Evolutionary conservation across 2,329 filamentous ascomycete genomes (phyloP).

Genomic region (Monosporascus sp.): DNA sequence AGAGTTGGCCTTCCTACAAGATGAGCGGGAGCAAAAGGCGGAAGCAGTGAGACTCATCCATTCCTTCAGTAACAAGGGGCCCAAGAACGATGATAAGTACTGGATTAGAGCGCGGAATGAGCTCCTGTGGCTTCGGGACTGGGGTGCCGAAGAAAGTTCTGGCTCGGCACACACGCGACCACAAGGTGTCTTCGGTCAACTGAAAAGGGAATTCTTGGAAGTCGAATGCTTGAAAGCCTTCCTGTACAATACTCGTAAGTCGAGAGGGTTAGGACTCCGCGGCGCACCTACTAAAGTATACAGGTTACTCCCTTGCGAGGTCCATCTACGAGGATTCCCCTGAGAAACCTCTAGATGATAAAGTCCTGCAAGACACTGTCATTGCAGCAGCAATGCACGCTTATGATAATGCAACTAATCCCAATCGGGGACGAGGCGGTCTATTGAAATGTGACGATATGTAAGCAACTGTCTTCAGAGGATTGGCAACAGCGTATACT

Average conservation of each 20-base stretch:
- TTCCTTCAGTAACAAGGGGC: conserved; percentile 41
- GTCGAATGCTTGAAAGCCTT: conserved; percentile 66
- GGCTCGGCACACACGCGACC: conserved; percentile 22
- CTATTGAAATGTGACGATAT: conserved; percentile 75
- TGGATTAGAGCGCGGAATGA: conserved; percentile 60
- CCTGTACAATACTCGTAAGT: conserved; percentile 56
- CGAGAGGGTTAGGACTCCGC: not conserved
- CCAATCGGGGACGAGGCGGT: conserved; percentile 69
- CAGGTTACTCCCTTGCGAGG: conserved; percentile 58
- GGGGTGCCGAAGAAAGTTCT: conserved; percentile 52
- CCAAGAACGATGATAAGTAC: conserved; percentile 57
- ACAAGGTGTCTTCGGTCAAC: conserved; percentile 53
- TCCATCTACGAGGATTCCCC: conserved; percentile 55
- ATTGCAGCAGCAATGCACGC: conserved; percentile 61
- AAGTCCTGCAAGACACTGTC: conserved; percentile 55
- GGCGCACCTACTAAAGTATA: conserved; percentile 13
- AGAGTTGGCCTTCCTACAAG: conserved; percentile 60
- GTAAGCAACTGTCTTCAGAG: conserved; percentile 37
- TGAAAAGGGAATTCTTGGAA: conserved; percentile 60
- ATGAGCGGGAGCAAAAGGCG: conserved; percentile 59
- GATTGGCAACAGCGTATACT: not conserved
- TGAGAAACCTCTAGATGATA: conserved; percentile 43
- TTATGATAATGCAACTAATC: conserved; percentile 80
- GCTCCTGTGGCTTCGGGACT: conserved; percentile 69
- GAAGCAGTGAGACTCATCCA: conserved; percentile 57